Base-by-base conservation (phyloP, 2,329 filamentous ascomycete genomes). In the Blastomyces parvus region DNA sequence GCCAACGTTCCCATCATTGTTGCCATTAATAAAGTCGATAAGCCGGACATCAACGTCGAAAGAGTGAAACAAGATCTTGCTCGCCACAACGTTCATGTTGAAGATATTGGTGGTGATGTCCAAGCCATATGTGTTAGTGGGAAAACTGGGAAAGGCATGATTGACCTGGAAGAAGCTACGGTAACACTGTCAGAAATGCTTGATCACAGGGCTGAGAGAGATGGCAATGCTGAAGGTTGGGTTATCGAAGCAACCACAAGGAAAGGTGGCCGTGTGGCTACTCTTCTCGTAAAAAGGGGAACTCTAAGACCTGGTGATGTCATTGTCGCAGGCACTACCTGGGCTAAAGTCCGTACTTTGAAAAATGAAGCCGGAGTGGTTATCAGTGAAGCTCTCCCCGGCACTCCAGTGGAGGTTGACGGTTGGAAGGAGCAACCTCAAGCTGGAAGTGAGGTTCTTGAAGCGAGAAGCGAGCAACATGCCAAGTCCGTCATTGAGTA, bases 11-110 rank as follows among this genome's bases (percentile, higher is more conserved):
- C 94, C 5, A 93, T 99, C 59, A 96, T 99, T 64, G 94, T 99
- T 60, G 95, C 95, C 19, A 93, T 97, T 77, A 99, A 94, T 80
- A 99, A 99, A 77, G 85, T 96, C 60, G 94, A 99, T 78, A 96
- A 94, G 77, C 86, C 88, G 64, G 88, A 90, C 64, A 87, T 89
- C 5, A 85, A 91, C 60, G 78, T 91, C 13, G 88, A 97, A 52
- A 84, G 86, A 58, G 92, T 97, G 66, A 97, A 97, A 78, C 82
- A 87, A 63, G 94, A 97, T 74, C 85, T 99, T 30, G 86, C 89
- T 9, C 82, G 86, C 1, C 83, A 96, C 70, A 91, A 89, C 8
- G 86, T 99, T 38, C 89, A 96, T 69, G 88, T 99, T 62, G 94
- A 99, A 78, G 94, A 97, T 72, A 96, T 86, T 70, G 94, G 94